These are phyloP conservation scores for Lichtheimia hyalospora DNA, from an alignment of 371 early-diverging fungal genomes.

Conservation along the genomic window DNA sequence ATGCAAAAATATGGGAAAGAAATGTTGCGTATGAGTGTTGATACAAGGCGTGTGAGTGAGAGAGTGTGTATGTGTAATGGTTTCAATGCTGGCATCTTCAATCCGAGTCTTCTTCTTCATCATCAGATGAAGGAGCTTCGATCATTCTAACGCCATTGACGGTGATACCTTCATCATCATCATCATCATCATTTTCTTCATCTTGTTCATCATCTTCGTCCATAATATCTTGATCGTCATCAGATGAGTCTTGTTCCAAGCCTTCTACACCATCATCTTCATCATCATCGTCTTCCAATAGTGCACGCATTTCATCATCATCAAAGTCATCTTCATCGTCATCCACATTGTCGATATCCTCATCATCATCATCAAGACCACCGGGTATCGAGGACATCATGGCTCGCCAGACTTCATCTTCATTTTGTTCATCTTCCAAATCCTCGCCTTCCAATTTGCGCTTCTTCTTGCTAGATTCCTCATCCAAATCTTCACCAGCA, in stretches of 20 bases:
- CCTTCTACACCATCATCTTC: neutral
- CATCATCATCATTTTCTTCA: too few species aligned
- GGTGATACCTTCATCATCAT: too few species aligned
- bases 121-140: slow-evolving; percentile 3
- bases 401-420: slow-evolving; percentile 74
- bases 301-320: slow-evolving; percentile 35
- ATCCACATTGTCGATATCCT: slow-evolving; percentile 54
- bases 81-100: too few species aligned
- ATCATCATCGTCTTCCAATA: slow-evolving; percentile 5
- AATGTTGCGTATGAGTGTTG: too few species aligned
- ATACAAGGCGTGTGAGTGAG: too few species aligned
- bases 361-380: slow-evolving; percentile 45
- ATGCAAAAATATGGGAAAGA: too few species aligned
- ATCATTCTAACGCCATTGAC: neutral
- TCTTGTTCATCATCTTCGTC: too few species aligned
- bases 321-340: slow-evolving; percentile 54
- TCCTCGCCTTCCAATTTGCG: slow-evolving; percentile 68
- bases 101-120: neutral
- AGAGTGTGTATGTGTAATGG: too few species aligned
- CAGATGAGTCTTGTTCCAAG: neutral
- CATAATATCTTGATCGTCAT: too few species aligned
- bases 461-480: slow-evolving; percentile 49
- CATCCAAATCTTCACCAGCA: slow-evolving; percentile 21
- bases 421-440: slow-evolving; percentile 51
- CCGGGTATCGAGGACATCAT: slow-evolving; percentile 73